These are phyloP conservation scores for Puccinellia tenuiflora DNA, from an alignment of 176 grass and related monocot genomes.

Conservation along the genomic window DNA sequence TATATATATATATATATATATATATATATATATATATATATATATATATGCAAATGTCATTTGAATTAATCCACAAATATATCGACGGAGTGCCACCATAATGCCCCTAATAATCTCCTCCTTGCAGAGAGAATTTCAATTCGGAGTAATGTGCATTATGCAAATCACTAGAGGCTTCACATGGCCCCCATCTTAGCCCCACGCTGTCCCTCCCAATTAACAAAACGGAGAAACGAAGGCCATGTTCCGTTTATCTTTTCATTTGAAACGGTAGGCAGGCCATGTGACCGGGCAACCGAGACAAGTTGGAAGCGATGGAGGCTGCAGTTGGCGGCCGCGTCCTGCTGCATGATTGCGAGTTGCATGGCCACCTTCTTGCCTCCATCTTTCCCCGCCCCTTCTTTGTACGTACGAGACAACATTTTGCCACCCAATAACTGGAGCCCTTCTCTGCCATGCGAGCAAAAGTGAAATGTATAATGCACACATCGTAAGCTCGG, in stretches of 20 bases:
- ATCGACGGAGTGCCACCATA: constrained; percentile 24
- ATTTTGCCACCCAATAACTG: not conserved
- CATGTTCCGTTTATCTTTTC: constrained; percentile 36
- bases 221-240: constrained; percentile 18
- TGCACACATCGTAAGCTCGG: no score
- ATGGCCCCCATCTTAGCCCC: constrained; percentile 65
- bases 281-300: constrained; percentile 55
- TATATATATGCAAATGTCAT: not conserved
- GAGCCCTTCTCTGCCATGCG: not conserved
- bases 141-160: not conserved
- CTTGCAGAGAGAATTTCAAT: not conserved
- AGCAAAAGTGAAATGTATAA: not conserved
- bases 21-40: no score
- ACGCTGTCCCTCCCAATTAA: constrained; percentile 31
- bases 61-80: not conserved
- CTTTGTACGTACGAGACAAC: not conserved
- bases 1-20: no score
- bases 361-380: constrained; percentile 18
- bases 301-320: constrained; percentile 35
- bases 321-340: not conserved
- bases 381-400: not conserved
- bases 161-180: constrained; percentile 47
- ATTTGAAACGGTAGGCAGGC: constrained; percentile 9
- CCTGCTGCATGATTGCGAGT: constrained; percentile 33
- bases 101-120: constrained; percentile 35